Base-by-base conservation (phyloP, 1,284 basidiomycete species). In the Pseudozyma thailandica region DNA sequence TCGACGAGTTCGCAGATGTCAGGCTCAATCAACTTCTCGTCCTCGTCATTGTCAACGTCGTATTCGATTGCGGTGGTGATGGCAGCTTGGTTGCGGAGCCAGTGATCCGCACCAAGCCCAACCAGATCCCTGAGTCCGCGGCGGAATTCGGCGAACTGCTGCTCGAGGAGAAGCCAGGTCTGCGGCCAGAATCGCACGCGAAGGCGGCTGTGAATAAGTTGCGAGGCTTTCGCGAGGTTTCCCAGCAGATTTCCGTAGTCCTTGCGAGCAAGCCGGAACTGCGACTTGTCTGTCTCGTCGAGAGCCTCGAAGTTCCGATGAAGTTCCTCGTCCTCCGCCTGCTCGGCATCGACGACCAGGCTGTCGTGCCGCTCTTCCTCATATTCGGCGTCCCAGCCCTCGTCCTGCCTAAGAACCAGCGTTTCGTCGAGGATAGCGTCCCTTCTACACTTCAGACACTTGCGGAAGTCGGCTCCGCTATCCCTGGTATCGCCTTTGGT, bases 391-490 rank as follows among this genome's bases (percentile, higher is more conserved):
- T 55, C 59, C 33, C 12, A 44, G 9, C 28, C 46, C 16, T 44
- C 33, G 6, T 50, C 35, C 9, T 4, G n/a, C 21, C 7, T 37
- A 8, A 3, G 44, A 45, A 9, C 23, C 8, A 4, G 28, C 50
- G 1, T 39, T 31, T 21, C 15, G 25, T n/a, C n/a, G 7, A 56
- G n/a, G 12, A 13, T 12, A 2, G 38, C 9, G 10, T 50, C 37
- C 1, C 16, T 35, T 15, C 28, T 44, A 33, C 62, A 65, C 10
- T 20, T 1, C n/a, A 21, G 47, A 43, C 62, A 65, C 6, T n/a
- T 26, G 0, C 55, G 50, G 2, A 15, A 21, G 6, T 49, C 9
- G 15, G 20, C 43, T 4, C 3, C 15, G 13, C 25, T 18, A 20
- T 30, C 8, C 18, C 38, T 30, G 2, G 18, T 30, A 21, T 56